phyloP scores from a whole-genome alignment of 306 rosid genomes.

The Spatholobus suberectus region DNA sequence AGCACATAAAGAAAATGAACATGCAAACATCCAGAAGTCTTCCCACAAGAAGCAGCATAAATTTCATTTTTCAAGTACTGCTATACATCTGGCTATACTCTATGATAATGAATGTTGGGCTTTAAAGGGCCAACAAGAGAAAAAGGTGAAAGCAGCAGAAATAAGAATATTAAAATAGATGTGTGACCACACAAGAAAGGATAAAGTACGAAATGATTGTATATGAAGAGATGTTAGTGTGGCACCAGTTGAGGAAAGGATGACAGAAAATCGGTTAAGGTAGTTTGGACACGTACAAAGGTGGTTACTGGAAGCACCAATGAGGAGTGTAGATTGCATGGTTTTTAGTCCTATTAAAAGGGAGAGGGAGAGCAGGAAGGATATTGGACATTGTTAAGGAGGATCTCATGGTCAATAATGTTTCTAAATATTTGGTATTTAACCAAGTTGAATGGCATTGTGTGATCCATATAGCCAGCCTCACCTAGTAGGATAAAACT shows the following conservation, averaged over 20 bases:
- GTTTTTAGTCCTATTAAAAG: background rate
- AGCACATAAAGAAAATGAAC: background rate
- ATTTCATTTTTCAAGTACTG: background rate
- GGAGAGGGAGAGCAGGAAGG: background rate
- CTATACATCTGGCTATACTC: background rate
- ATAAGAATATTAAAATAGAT: background rate
- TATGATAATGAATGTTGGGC: background rate
- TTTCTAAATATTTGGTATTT: background rate
- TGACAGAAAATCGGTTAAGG: background rate
- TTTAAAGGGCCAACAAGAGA: background rate
- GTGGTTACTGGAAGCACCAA: background rate
- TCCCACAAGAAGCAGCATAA: background rate
- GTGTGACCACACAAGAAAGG: background rate
- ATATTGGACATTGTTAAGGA: background rate
- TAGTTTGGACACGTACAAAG: background rate
- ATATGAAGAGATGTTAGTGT: background rate
- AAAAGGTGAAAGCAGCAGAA: background rate
- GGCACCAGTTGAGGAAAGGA: background rate
- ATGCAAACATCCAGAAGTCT: background rate
- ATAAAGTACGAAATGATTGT: background rate
- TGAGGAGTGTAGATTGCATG: background rate
- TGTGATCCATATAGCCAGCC: background rate
- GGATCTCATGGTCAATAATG: background rate
- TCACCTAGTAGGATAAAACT: background rate
- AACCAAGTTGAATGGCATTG: background rate